phyloP scores from a whole-genome alignment of 108 stramenopile species.

The Cyclostephanos tholiformis region DNA sequence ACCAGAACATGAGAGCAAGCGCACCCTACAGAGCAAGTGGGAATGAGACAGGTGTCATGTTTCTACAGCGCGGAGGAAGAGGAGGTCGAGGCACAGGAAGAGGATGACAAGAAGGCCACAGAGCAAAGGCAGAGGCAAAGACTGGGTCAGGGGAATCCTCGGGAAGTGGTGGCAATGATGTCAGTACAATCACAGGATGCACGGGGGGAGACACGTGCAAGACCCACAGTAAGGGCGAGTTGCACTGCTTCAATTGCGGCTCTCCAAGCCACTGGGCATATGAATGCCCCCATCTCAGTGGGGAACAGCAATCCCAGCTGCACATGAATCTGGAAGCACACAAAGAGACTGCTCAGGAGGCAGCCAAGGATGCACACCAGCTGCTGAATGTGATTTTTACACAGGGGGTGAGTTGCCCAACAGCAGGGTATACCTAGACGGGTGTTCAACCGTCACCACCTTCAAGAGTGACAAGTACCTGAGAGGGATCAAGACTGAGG shows the following conservation, averaged over 20 bases:
- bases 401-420: conserved; percentile 2
- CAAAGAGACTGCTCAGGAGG: too few relatives aligned
- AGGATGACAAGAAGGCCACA: neutral
- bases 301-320: too few relatives aligned
- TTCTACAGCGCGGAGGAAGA: neutral
- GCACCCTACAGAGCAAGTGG: neutral
- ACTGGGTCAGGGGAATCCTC: neutral
- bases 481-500: neutral
- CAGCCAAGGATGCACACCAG: too few relatives aligned
- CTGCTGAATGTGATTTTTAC: too few relatives aligned
- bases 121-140: conserved; percentile 1
- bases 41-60: too few relatives aligned
- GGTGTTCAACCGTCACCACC: conserved; percentile 9
- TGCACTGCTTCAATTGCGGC: too few relatives aligned
- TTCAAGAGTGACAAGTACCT: conserved; percentile 1
- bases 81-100: neutral
- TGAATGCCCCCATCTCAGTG: neutral
- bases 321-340: too few relatives aligned
- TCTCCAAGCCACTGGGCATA: too few relatives aligned
- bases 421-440: conserved; percentile 18
- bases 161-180: neutral
- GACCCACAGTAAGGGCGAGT: too few relatives aligned
- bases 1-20: neutral
- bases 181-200: too few relatives aligned
- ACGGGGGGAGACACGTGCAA: too few relatives aligned